Evolutionary conservation across 2,329 filamentous ascomycete species (phyloP).

Genomic region (Ophiostoma montium): DNA sequence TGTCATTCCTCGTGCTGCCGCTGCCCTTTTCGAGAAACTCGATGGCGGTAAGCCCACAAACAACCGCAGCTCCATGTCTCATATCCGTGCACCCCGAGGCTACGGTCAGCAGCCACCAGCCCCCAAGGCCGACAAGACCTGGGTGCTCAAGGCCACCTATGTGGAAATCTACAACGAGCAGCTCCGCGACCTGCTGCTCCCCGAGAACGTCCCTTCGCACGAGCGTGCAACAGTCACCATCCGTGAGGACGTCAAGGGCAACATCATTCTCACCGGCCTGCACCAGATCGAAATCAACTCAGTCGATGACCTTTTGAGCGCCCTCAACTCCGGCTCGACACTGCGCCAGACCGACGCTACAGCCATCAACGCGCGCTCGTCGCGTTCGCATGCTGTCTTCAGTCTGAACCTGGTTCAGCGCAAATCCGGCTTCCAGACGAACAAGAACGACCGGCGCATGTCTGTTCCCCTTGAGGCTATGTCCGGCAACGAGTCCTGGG

Average conservation of each 20-base stretch:
- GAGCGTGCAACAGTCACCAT: conserved; percentile 79
- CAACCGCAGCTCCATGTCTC: conserved; percentile 56
- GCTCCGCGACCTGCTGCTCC: conserved; percentile 73
- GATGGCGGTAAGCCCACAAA: conserved; percentile 36
- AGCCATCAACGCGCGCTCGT: conserved; percentile 94
- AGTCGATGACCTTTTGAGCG: conserved; percentile 77
- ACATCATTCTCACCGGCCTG: conserved; percentile 84
- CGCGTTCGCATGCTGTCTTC: conserved; percentile 93
- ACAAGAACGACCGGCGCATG: conserved; percentile 62
- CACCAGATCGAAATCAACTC: conserved; percentile 81
- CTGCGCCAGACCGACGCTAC: conserved; percentile 96
- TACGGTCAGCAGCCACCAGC: conserved; percentile 48
- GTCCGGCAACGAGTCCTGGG: conserved; percentile 50
- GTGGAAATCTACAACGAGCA: conserved; percentile 98
- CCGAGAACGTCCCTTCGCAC: conserved; percentile 51
- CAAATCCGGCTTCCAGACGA: conserved; percentile 42
- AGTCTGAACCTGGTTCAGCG: conserved; percentile 86
- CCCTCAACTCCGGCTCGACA: conserved; percentile 80
- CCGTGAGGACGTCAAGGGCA: conserved; percentile 84
- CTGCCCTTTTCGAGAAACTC: conserved; percentile 76
- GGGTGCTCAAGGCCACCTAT: conserved; percentile 88
- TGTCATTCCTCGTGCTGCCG: conserved; percentile 86
- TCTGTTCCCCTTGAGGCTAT: conserved; percentile 77
- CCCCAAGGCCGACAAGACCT: conserved; percentile 53
- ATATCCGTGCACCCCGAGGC: conserved; percentile 64